These are phyloP conservation scores for Globisporangium recalcitrans DNA, from an alignment of 352 stramenopile genomes.

Conservation along the genomic window DNA sequence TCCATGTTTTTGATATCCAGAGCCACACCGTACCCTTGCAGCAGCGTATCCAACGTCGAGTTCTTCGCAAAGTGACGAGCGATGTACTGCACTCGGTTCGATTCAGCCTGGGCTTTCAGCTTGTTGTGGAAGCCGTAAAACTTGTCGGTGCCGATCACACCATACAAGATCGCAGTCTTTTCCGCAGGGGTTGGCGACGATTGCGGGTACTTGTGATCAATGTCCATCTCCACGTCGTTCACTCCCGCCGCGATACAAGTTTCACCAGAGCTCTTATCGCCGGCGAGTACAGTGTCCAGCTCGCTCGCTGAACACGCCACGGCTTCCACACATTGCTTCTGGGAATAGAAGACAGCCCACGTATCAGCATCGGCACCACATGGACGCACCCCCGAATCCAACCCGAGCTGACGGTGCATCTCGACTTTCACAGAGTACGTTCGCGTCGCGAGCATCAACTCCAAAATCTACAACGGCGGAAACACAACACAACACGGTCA, in stretches of 20 bases:
- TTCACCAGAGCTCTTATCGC: conserved; percentile 23
- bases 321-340: conserved; percentile 50
- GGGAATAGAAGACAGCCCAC: conserved; percentile 73
- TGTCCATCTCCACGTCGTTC: conserved; percentile 60
- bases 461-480: conserved; percentile 44
- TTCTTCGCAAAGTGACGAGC: conserved; percentile 73
- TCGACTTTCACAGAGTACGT: conserved; percentile 80
- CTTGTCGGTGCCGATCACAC: conserved; percentile 54
- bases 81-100: conserved; percentile 73
- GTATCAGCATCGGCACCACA: conserved; percentile 47
- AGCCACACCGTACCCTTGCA: conserved; percentile 90
- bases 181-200: conserved; percentile 16
- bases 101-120: conserved; percentile 51
- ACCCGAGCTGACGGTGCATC: conserved; percentile 74
- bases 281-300: conserved; percentile 26
- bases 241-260: conserved; percentile 55
- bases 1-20: conserved; percentile 97
- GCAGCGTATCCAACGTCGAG: conserved; percentile 58
- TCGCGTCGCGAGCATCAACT: conserved; percentile 70
- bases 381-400: conserved; percentile 61
- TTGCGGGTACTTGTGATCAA: conserved; percentile 74
- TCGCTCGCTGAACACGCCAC: conserved; percentile 62
- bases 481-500: conserved; percentile 5
- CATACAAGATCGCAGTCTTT: conserved; percentile 79
- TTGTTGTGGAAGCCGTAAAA: conserved; percentile 72